phyloP scores from a whole-genome alignment of 1,139 yeast species.

The Protomyces lactucae-debilis region DNA sequence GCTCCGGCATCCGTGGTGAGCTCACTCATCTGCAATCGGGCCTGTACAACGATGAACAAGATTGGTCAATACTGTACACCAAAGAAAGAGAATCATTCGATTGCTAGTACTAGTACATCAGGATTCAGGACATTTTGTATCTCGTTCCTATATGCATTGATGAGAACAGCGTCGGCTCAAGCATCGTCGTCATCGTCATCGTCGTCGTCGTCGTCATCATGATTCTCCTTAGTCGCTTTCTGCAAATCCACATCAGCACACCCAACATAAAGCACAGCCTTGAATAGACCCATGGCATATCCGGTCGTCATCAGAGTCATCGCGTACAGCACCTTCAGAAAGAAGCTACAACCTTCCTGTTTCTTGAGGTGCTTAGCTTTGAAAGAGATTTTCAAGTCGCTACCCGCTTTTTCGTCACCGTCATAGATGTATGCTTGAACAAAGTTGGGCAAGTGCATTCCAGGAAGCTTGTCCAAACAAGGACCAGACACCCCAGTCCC shows the following conservation, averaged over 20 bases:
- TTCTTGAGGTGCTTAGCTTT: neutral
- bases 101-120: too few relatives aligned
- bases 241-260: neutral
- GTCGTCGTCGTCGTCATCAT: too few relatives aligned
- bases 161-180: too few relatives aligned
- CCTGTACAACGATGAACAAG: too few relatives aligned
- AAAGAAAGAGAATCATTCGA: too few relatives aligned
- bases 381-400: neutral
- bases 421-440: neutral
- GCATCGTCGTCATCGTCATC: too few relatives aligned
- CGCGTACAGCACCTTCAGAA: neutral
- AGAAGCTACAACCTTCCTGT: neutral
- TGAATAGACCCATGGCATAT: neutral
- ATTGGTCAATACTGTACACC: too few relatives aligned
- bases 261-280: neutral
- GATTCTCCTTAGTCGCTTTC: too few relatives aligned
- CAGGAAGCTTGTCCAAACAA: neutral
- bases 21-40: too few relatives aligned
- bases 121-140: too few relatives aligned
- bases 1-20: too few relatives aligned
- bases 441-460: neutral
- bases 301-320: neutral
- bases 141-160: too few relatives aligned
- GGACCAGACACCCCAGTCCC: neutral
- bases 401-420: neutral